Base-by-base conservation (phyloP, 1,139 yeast species). In the Kodamaea derodonti region DNA sequence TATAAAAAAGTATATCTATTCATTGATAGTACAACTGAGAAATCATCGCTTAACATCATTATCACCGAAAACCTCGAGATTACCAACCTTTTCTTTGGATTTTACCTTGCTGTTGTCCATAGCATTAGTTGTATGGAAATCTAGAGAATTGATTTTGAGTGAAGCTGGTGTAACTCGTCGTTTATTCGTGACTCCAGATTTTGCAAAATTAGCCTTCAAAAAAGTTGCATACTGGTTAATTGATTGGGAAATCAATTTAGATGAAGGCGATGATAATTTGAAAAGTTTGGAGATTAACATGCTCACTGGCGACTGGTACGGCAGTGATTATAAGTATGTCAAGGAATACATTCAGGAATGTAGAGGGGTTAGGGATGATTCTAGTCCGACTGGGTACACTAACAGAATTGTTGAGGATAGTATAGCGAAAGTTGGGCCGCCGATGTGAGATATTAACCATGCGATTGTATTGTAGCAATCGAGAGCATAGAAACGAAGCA, bases 281-380 rank as follows among this genome's bases (percentile, higher is more conserved):
- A 47, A 54, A 29, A 45, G 53, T 24, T 35, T 58, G 17, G 62
- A 63, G 32, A 55, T 65, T 12, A 53, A 54, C 31, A 60, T 65
- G 52, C 50, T 69, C n/a, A 58, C 68, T 2, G 75, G 72, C 3
- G 73, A 66, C 42, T 69, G 75, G 75, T 68, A 60, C 40, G 75
- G 72, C 3, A 58, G 71, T 37, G 73, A 68, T 31, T 67, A 66
- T 60, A 43, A 47, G n/a, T 56, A 54, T 34, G 71, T 59, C 7
- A 51, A 57, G 41, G 45, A 50, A 32, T 69, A 62, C 41, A 43
- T 69, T 20, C 41, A 47, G 14, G 42, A 43, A 15, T 48, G 54
- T 27, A 42, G 32, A 28, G 47, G 59, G 10, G 37, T 30, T 11
- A 31, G 32, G 16, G 65, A 57, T 33, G 39, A 38, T 13, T 34